phyloP scores from a whole-genome alignment of 2,329 filamentous ascomycete genomes.

The Calonectria hawksworthii region DNA sequence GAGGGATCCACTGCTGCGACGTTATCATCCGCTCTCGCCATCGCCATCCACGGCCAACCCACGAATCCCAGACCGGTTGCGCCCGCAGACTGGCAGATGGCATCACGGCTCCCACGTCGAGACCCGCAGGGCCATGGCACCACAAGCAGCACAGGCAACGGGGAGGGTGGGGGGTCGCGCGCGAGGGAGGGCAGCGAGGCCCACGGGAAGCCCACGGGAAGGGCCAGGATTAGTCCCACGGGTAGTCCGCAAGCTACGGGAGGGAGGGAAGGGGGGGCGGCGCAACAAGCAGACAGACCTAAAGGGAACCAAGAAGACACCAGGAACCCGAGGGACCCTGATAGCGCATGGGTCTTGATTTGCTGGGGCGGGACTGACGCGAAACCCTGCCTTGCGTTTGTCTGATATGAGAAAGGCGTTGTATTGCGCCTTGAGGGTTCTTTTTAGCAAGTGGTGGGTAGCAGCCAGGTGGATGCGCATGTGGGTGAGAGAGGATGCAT shows the following conservation, averaged over 20 bases:
- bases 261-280: slow-evolving; percentile 26
- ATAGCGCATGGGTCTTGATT: slow-evolving; percentile 39
- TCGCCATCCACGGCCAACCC: slow-evolving; percentile 39
- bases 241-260: slow-evolving; percentile 19
- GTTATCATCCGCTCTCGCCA: slow-evolving; percentile 45
- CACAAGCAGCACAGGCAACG: slow-evolving; percentile 37
- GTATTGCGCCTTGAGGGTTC: slow-evolving; percentile 13
- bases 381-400: slow-evolving; percentile 20
- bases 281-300: slow-evolving; percentile 20
- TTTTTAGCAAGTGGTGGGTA: slow-evolving; percentile 10
- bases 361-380: slow-evolving; percentile 26
- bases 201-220: slow-evolving; percentile 36
- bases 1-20: slow-evolving; percentile 40
- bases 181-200: slow-evolving; percentile 26
- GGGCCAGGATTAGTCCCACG: slow-evolving; percentile 26
- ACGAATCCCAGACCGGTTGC: slow-evolving; percentile 47
- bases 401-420: slow-evolving; percentile 10
- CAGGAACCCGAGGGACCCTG: slow-evolving; percentile 35
- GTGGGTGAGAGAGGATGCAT: slow-evolving; percentile 8
- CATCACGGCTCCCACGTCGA: slow-evolving; percentile 49
- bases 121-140: slow-evolving; percentile 47
- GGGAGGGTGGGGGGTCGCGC: slow-evolving; percentile 39
- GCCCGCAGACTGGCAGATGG: slow-evolving; percentile 47
- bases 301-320: slow-evolving; percentile 39
- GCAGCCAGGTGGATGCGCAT: slow-evolving; percentile 9